Evolutionary conservation across 495 filamentous ascomycete species (phyloP).

Genomic region (Penicillium coprophilum): DNA sequence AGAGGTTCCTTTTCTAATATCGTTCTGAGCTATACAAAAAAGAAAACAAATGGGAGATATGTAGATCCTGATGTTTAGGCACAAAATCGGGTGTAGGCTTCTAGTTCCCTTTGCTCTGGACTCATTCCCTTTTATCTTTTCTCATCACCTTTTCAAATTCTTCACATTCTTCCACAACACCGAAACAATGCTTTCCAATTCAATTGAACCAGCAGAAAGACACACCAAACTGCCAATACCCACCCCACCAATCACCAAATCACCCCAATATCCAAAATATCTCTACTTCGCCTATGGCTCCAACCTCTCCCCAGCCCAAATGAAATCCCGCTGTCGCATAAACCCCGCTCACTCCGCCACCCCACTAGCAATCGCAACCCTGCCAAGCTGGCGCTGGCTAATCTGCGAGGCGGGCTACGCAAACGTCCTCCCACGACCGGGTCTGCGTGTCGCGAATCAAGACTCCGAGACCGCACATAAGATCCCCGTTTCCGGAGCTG

Average conservation of each 20-base stretch:
- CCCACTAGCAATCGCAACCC: constrained; percentile 44
- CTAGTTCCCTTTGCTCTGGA: no score
- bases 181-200: background rate
- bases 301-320: constrained; percentile 68
- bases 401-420: constrained; percentile 70
- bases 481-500: constrained; percentile 24
- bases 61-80: no score
- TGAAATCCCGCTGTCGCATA: constrained; percentile 59
- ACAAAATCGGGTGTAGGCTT: no score
- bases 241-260: background rate
- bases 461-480: constrained; percentile 14
- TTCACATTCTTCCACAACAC: background rate
- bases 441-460: constrained; percentile 30
- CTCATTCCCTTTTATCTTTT: background rate
- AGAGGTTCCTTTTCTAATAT: no score
- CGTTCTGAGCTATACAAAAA: no score
- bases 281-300: constrained; percentile 75
- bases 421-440: constrained; percentile 54
- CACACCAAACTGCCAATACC: constrained; percentile 12
- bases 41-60: no score
- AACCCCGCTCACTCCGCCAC: constrained; percentile 51
- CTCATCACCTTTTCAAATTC: background rate
- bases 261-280: constrained; percentile 15
- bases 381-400: constrained; percentile 60
- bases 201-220: constrained; percentile 6